These are phyloP conservation scores for Flagelloscypha sp. DNA, from an alignment of 768 basidiomycete species.

Conservation along the genomic window DNA sequence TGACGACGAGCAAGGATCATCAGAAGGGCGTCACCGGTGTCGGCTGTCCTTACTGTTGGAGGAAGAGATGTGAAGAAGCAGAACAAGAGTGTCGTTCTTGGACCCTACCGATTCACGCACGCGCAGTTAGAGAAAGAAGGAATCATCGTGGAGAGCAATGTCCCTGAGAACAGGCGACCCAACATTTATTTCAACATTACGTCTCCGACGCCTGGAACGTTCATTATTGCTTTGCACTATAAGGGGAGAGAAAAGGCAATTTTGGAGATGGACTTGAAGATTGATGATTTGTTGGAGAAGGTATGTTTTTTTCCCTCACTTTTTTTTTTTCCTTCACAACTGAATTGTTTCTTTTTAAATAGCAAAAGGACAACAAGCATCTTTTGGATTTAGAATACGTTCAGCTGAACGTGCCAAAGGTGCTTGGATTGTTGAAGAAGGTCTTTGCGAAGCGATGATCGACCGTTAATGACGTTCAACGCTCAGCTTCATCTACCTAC, in stretches of 20 bases:
- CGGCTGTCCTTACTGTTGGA: conserved; percentile 89
- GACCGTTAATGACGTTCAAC: conserved; percentile 7
- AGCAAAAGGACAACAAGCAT: conserved; percentile 99
- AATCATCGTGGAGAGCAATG: conserved; percentile 98
- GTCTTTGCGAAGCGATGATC: conserved; percentile 81
- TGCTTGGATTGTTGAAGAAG: conserved; percentile 86
- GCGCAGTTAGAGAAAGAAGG: conserved; percentile 98
- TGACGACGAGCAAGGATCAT: conserved; percentile 82
- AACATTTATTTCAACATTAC: conserved; percentile 99
- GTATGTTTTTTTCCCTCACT: conserved; percentile 30
- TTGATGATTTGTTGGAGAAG: conserved; percentile 96
- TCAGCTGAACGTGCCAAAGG: conserved; percentile 93
- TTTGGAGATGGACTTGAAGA: conserved; percentile 98
- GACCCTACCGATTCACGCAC: conserved; percentile 96
- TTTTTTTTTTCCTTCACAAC: background rate
- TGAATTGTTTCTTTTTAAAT: conserved; percentile 9
- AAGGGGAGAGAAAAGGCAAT: conserved; percentile 99
- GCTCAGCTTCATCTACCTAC: background rate
- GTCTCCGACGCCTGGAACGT: conserved; percentile 95
- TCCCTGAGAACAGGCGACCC: conserved; percentile 96
- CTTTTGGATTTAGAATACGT: conserved; percentile 96
- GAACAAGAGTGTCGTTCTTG: conserved; percentile 75
- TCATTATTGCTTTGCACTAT: conserved; percentile 98
- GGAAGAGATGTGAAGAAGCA: conserved; percentile 98
- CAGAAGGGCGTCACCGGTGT: conserved; percentile 87